phyloP scores from a whole-genome alignment of 805 yeast genomes.

The Helenozyma rhizophorensis region DNA sequence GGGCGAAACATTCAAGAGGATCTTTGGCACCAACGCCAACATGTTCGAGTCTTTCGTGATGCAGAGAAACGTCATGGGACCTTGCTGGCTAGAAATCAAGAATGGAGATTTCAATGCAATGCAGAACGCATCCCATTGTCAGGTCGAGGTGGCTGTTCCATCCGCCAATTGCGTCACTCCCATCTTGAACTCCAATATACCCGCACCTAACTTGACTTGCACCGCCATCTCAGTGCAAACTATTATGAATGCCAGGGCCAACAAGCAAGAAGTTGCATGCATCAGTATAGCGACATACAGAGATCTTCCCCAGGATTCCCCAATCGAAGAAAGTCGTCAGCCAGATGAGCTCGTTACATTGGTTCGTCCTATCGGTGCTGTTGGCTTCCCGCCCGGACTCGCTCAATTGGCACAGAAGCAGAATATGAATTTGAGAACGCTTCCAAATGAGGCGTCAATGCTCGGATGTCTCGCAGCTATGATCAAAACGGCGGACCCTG shows the following conservation, averaged over 20 bases:
- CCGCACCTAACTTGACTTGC: constrained; percentile 64
- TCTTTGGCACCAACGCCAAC: constrained; percentile 72
- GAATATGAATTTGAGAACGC: constrained; percentile 48
- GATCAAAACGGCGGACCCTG: constrained; percentile 79
- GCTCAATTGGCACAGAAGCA: constrained; percentile 54
- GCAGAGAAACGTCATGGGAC: constrained; percentile 88
- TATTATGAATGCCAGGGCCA: constrained; percentile 64
- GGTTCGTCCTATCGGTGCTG: constrained; percentile 70
- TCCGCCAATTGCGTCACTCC: constrained; percentile 48
- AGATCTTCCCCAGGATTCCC: constrained; percentile 69
- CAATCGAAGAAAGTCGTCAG: constrained; percentile 55
- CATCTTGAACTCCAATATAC: constrained; percentile 38
- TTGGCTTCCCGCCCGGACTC: constrained; percentile 73
- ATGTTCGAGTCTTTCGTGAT: constrained; percentile 84
- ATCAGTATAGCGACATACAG: constrained; percentile 72
- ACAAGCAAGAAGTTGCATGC: constrained; percentile 83
- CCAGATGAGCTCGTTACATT: constrained; percentile 67
- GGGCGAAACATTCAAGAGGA: constrained; percentile 73
- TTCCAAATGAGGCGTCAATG: constrained; percentile 70
- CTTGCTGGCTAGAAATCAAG: constrained; percentile 86
- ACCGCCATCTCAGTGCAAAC: constrained; percentile 79
- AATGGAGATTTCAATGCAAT: constrained; percentile 56
- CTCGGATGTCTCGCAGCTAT: constrained; percentile 70
- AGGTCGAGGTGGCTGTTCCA: constrained; percentile 61
- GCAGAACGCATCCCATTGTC: constrained; percentile 72